Evolutionary conservation across 2,329 filamentous ascomycete genomes (phyloP).

Genomic region (Phaeosphaeriaceae sp.): DNA sequence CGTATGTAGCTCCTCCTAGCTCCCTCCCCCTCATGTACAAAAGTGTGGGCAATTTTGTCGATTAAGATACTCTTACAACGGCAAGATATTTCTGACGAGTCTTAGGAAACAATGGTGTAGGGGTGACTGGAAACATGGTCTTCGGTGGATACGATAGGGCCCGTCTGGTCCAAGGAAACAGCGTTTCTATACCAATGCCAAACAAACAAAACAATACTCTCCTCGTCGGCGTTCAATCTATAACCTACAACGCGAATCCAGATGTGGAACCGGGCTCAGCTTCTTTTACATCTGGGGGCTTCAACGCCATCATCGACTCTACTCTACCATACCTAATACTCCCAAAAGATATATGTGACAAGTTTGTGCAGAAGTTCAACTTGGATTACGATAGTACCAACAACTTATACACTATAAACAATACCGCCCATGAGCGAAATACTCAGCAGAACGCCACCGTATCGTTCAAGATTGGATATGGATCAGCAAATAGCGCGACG

Average conservation of each 20-base stretch:
- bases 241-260: slow-evolving; percentile 26
- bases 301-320: slow-evolving; percentile 48
- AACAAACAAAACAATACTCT: slow-evolving; percentile 28
- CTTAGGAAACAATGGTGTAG: slow-evolving; percentile 35
- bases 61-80: no score
- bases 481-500: slow-evolving; percentile 7
- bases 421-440: slow-evolving; percentile 29
- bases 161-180: slow-evolving; percentile 26
- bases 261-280: slow-evolving; percentile 9
- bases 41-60: no score
- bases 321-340: slow-evolving; percentile 44
- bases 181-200: slow-evolving; percentile 26
- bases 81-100: slow-evolving; percentile 11
- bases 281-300: slow-evolving; percentile 24
- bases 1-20: not conserved
- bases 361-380: slow-evolving; percentile 44
- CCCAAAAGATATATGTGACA: slow-evolving; percentile 44
- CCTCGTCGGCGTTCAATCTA: slow-evolving; percentile 34
- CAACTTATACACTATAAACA: slow-evolving; percentile 46
- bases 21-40: not conserved
- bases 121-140: slow-evolving; percentile 40
- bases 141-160: slow-evolving; percentile 52
- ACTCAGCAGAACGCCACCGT: slow-evolving; percentile 32
- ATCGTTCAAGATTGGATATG: slow-evolving; percentile 30
- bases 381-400: slow-evolving; percentile 40